Conservation (phyloP, 805 yeast genomes). For the Cyberlindnera xishuangbannaensis region DNA sequence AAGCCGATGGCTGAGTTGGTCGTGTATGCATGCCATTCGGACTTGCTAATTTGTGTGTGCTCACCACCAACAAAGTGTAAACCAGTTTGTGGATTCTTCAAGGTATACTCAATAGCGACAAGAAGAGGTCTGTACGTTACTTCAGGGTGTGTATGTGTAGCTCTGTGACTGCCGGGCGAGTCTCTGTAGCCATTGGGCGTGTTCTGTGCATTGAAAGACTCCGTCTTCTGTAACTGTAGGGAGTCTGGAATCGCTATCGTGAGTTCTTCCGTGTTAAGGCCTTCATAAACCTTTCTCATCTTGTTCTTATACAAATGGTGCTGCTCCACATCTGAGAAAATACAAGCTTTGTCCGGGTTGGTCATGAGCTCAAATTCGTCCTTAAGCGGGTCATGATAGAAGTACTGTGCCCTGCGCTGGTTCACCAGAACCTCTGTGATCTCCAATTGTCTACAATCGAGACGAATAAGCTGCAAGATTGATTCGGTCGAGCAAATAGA, state of each 20-base stretch:
- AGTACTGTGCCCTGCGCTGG: slow-evolving; percentile 48
- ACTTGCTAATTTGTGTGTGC: slow-evolving; percentile 35
- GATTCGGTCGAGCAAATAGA: slow-evolving; percentile 69
- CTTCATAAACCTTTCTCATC: slow-evolving; percentile 48
- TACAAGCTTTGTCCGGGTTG: slow-evolving; percentile 7
- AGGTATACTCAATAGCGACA: slow-evolving; percentile 59
- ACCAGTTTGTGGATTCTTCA: slow-evolving; percentile 67
- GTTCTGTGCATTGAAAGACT: slow-evolving; percentile 29
- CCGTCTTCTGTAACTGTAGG: slow-evolving; percentile 55
- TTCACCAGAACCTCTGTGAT: slow-evolving; percentile 63
- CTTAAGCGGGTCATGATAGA: slow-evolving; percentile 48
- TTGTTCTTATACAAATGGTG: slow-evolving; percentile 54
- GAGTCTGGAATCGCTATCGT: slow-evolving; percentile 58
- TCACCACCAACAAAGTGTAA: slow-evolving; percentile 64
- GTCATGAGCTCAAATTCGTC: slow-evolving; percentile 31
- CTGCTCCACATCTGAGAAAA: slow-evolving; percentile 35
- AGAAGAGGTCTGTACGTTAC: slow-evolving; percentile 67
- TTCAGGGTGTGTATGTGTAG: slow-evolving; percentile 26
- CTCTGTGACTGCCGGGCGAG: slow-evolving; percentile 32
- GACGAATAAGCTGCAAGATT: slow-evolving; percentile 48
- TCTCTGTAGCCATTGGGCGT: slow-evolving; percentile 36
- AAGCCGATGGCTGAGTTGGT: slow-evolving; percentile 70
- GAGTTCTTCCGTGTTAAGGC: slow-evolving; percentile 57
- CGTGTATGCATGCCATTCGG: slow-evolving; percentile 81
- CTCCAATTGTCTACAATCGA: slow-evolving; percentile 77